These are phyloP conservation scores for Phaeotremella skinneri DNA, from an alignment of 768 basidiomycete genomes.

Conservation along the genomic window DNA sequence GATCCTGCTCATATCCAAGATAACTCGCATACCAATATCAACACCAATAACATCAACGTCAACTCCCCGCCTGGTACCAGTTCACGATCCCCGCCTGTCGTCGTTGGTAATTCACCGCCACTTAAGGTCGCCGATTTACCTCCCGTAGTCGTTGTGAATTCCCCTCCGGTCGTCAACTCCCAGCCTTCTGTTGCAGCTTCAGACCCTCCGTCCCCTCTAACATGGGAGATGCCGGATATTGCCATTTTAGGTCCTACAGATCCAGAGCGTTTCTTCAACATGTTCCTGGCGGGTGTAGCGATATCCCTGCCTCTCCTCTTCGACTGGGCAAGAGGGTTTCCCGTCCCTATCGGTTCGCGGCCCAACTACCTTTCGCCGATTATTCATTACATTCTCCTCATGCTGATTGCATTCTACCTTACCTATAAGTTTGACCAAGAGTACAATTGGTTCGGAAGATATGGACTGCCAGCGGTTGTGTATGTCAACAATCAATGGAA, in stretches of 20 bases:
- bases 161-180: not conserved
- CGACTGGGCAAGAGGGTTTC: constrained; percentile 26
- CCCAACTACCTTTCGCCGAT: constrained; percentile 19
- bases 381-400: constrained; percentile 24
- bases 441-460: constrained; percentile 15
- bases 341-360: constrained; percentile 8
- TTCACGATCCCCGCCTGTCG: not conserved
- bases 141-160: constrained; percentile 1
- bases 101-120: not conserved
- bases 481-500: constrained; percentile 9
- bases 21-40: constrained; percentile 19
- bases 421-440: constrained; percentile 22
- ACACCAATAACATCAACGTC: constrained; percentile 16
- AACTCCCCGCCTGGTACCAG: constrained; percentile 4
- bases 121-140: constrained; percentile 1
- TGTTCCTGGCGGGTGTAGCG: constrained; percentile 21
- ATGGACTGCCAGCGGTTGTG: constrained; percentile 11
- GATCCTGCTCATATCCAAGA: constrained; percentile 2
- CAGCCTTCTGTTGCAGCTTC: constrained; percentile 1
- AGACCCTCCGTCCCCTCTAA: constrained; percentile 1
- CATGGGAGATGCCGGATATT: constrained; percentile 8
- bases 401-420: constrained; percentile 8
- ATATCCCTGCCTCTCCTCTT: constrained; percentile 19
- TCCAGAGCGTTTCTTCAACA: constrained; percentile 24
- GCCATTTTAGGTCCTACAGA: constrained; percentile 24